phyloP scores from a whole-genome alignment of 495 filamentous ascomycete species.

The Podospora appendiculata region DNA sequence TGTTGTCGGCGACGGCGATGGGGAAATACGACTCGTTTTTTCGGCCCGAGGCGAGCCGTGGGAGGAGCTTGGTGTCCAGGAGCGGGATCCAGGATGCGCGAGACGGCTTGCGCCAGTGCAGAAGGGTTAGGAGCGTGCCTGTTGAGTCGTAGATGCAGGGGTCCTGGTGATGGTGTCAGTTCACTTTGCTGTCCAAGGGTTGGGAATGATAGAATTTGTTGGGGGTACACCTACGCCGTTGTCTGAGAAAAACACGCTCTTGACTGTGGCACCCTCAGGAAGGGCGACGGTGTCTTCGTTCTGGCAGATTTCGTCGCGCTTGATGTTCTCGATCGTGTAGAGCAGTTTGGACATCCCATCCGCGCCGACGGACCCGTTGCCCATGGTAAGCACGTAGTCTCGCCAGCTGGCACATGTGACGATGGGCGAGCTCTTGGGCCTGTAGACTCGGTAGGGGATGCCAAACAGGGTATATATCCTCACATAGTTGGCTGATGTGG shows the following conservation, averaged over 20 bases:
- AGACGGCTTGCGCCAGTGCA: slow-evolving; percentile 81
- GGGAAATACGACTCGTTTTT: slow-evolving; percentile 94
- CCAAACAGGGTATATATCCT: slow-evolving; percentile 90
- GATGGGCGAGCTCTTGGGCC: slow-evolving; percentile 81
- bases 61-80: slow-evolving; percentile 76
- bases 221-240: slow-evolving; percentile 51
- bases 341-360: slow-evolving; percentile 67
- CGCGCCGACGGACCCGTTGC: slow-evolving; percentile 76
- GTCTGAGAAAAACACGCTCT: slow-evolving; percentile 87
- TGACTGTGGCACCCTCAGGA: slow-evolving; percentile 58
- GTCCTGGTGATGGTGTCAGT: slow-evolving; percentile 44
- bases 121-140: slow-evolving; percentile 74
- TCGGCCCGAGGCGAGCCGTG: slow-evolving; percentile 70
- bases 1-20: slow-evolving; percentile 82
- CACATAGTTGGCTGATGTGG: slow-evolving; percentile 78
- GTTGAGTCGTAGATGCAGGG: slow-evolving; percentile 91
- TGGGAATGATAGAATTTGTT: too few relatives aligned
- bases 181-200: too few relatives aligned
- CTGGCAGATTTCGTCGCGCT: slow-evolving; percentile 86
- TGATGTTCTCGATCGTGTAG: slow-evolving; percentile 90
- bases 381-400: slow-evolving; percentile 89
- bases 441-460: slow-evolving; percentile 76
- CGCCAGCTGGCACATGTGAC: slow-evolving; percentile 89
- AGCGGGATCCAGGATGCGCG: slow-evolving; percentile 89
- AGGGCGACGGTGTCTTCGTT: slow-evolving; percentile 86